Conservation (phyloP, 2,329 filamentous ascomycete genomes). For the Arthrobotrys conoides region DNA sequence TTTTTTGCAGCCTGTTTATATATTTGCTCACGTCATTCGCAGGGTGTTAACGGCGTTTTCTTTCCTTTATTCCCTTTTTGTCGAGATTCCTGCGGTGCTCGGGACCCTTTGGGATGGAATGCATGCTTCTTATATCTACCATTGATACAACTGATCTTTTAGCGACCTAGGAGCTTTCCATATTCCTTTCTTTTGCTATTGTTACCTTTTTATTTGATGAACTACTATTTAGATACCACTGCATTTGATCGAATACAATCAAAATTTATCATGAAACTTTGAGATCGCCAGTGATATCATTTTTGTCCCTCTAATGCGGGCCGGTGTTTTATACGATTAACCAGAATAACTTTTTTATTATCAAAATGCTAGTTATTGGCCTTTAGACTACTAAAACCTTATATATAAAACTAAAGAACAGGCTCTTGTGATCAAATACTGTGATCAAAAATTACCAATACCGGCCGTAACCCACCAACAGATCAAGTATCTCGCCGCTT, state of each 20-base stretch:
- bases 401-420: slow-evolving; percentile 13
- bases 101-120: slow-evolving; percentile 13
- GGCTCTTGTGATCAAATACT: not conserved
- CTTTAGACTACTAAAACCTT: not conserved
- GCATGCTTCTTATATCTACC: not conserved
- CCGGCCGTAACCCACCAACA: not conserved
- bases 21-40: slow-evolving; percentile 35
- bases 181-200: not conserved
- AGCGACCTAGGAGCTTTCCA: slow-evolving; percentile 8
- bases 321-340: not conserved
- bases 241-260: slow-evolving; percentile 9
- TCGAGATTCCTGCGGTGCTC: not conserved
- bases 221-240: slow-evolving; percentile 19
- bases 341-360: slow-evolving; percentile 23
- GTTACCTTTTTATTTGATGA: not conserved
- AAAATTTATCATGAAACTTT: not conserved
- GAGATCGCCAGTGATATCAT: no score
- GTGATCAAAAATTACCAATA: slow-evolving; percentile 22
- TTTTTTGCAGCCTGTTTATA: slow-evolving; percentile 5
- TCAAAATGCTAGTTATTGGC: slow-evolving; percentile 18
- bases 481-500: slow-evolving; percentile 13
- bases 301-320: no score
- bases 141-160: slow-evolving; percentile 29
- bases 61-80: slow-evolving; percentile 17
- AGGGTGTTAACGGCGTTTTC: slow-evolving; percentile 49